Evolutionary conservation across 1,139 yeast genomes (phyloP).

Genomic region (Candida sanyaensis): DNA sequence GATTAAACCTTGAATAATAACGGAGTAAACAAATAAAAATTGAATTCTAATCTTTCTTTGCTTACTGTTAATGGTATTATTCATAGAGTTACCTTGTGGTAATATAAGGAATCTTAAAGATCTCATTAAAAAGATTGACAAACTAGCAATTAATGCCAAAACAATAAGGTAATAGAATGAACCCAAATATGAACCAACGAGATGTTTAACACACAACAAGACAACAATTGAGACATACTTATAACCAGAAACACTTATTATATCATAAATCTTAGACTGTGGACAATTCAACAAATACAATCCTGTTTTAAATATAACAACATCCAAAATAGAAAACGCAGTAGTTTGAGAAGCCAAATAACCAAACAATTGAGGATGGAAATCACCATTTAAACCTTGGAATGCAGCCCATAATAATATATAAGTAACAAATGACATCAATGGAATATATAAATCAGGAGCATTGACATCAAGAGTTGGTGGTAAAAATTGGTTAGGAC

Average conservation of each 20-base stretch:
- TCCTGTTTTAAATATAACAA: conserved; percentile 44
- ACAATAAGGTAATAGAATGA: conserved; percentile 44
- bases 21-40: conserved; percentile 83
- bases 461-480: conserved; percentile 88
- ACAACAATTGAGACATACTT: conserved; percentile 81
- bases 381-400: conserved; percentile 86
- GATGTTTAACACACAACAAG: conserved; percentile 50
- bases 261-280: conserved; percentile 70
- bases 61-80: conserved; percentile 56
- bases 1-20: conserved; percentile 67
- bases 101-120: conserved; percentile 77
- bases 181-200: conserved; percentile 31
- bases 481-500: conserved; percentile 57
- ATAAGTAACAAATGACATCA: conserved; percentile 90
- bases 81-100: conserved; percentile 26
- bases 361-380: conserved; percentile 92
- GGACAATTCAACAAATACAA: conserved; percentile 51
- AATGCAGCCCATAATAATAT: conserved; percentile 81
- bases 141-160: conserved; percentile 46
- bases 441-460: conserved; percentile 94
- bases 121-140: conserved; percentile 77
- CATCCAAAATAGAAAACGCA: conserved; percentile 79
- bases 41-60: conserved; percentile 84
- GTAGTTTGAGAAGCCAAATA: conserved; percentile 87
- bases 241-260: conserved; percentile 90